A percentile compares a stretch with the other conserved stretches of the same genome.
Conservation (phyloP, 169 alveolate genomes). For the Eimeria necatrix region DNA sequence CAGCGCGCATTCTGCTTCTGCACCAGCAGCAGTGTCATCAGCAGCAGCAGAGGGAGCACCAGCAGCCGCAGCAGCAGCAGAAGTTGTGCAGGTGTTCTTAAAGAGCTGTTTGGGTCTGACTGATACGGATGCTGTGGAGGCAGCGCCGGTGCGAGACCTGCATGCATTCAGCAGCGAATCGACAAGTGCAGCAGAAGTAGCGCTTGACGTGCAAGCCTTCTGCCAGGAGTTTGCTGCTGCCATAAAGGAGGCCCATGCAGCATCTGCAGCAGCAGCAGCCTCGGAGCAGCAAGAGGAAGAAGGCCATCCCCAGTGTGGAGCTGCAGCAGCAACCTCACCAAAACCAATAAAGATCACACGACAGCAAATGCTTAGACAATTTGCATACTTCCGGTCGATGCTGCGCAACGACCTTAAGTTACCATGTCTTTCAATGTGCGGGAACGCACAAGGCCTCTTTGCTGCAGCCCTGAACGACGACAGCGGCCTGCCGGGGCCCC, state of each 20-base stretch:
- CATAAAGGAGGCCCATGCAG: slow-evolving; percentile 53
- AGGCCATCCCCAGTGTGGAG: not conserved
- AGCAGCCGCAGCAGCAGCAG: slow-evolving; percentile 51
- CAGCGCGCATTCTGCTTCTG: not conserved
- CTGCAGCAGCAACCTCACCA: not conserved
- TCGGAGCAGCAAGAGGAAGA: slow-evolving; percentile 40
- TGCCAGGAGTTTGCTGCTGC: slow-evolving; percentile 55
- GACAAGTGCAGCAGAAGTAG: slow-evolving; percentile 56
- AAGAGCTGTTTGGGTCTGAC: slow-evolving; percentile 19
- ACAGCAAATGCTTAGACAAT: slow-evolving; percentile 78
- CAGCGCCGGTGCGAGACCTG: not conserved
- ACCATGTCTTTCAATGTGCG: slow-evolving; percentile 64
- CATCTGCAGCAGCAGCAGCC: slow-evolving; percentile 29
- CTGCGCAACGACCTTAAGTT: slow-evolving; percentile 41
- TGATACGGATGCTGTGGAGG: not conserved
- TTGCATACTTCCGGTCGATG: slow-evolving; percentile 34
- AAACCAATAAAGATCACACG: slow-evolving; percentile 4
- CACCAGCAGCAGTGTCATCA: not conserved
- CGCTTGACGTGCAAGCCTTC: slow-evolving; percentile 65
- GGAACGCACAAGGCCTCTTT: slow-evolving; percentile 47
- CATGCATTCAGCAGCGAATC: slow-evolving; percentile 37
- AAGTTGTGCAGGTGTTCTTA: slow-evolving; percentile 48
- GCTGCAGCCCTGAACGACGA: slow-evolving; percentile 68
- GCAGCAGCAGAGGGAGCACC: not conserved
- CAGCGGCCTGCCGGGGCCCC: slow-evolving; percentile 76